Base-by-base conservation (phyloP, 768 basidiomycete genomes). In the Mycena rosella region DNA sequence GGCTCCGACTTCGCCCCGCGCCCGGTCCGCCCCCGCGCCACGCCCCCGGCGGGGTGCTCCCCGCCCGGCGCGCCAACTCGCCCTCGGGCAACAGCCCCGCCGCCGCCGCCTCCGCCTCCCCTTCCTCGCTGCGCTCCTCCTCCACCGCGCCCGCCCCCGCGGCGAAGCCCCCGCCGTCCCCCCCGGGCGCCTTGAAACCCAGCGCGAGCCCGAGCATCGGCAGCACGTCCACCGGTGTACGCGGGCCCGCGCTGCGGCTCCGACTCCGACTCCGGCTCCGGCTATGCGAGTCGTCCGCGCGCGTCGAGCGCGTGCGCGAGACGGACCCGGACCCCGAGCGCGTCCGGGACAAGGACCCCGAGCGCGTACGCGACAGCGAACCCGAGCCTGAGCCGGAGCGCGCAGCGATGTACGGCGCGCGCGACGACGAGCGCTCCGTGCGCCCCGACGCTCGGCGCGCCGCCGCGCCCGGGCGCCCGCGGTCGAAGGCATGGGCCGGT, bases 31-130 rank as follows among this genome's bases (percentile, higher is more conserved):
- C 53, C 11, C 66, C 66, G 49, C 66, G 66, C 66, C 66, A 67
- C 54, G 66, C 67, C 0, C 42, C 67, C 6, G 60, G 67, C 56
- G 67, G 67, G 49, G 51, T 62, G 60, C 67, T 68, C 60, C 56
- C 67, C 49, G 67, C 24, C 40, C 60, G 22, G 18, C 67, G n/a
- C 40, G 18, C 67, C 14, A 29, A 49, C 11, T 38, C 52, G 17
- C 26, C 27, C 26, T 60, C 65, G 18, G 44, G 45, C 55, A 10
- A 22, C 20, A 5, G n/a, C 45, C 14, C 13, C 53, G 11, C 30
- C 42, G 44, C 49, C 42, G 8, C 55, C 14, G 22, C 44, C 52
- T 42, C 62, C 36, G 15, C 38, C 27, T 54, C 53, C 34, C 20
- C 52, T 1, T 34, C 52, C 32, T 34, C 52, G 10, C n/a, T 34